A percentile compares a stretch with the other conserved stretches of the same genome.
Evolutionary conservation across 2,329 filamentous ascomycete genomes (phyloP).

Genomic region (Whalleya microplaca): DNA sequence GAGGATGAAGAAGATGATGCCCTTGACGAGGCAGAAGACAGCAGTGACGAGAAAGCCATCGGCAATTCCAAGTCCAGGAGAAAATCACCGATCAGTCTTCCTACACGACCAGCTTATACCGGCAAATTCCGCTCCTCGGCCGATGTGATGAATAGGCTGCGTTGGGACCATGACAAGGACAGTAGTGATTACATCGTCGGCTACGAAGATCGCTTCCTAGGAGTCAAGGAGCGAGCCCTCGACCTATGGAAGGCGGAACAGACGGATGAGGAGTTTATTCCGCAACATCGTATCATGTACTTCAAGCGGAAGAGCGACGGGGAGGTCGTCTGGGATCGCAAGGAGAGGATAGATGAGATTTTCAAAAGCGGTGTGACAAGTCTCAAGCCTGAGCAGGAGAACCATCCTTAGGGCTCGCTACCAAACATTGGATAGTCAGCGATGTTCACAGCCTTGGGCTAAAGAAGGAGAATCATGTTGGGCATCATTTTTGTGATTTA

Average conservation of each 20-base stretch:
- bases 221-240: conserved; percentile 56
- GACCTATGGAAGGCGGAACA: conserved; percentile 63
- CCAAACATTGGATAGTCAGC: too few relatives aligned
- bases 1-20: conserved; percentile 47
- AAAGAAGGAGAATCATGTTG: too few relatives aligned
- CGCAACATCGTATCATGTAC: conserved; percentile 65
- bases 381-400: background rate
- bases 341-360: conserved; percentile 55
- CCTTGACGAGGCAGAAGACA: conserved; percentile 39
- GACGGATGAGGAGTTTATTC: conserved; percentile 69
- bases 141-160: conserved; percentile 62
- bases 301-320: conserved; percentile 59
- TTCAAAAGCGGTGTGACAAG: conserved; percentile 56
- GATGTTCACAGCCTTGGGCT: too few relatives aligned
- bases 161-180: conserved; percentile 61
- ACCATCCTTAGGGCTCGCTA: background rate
- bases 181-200: conserved; percentile 59
- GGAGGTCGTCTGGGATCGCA: conserved; percentile 60
- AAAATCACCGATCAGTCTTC: conserved; percentile 13
- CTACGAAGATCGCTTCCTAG: conserved; percentile 64
- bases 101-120: conserved; percentile 38
- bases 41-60: conserved; percentile 25
- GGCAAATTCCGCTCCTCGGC: conserved; percentile 58
- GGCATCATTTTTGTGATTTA: background rate
- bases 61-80: conserved; percentile 30